These are phyloP conservation scores for Pyrenophora tritici-repentis DNA, from an alignment of 2,329 filamentous ascomycete species.

Conservation along the genomic window DNA sequence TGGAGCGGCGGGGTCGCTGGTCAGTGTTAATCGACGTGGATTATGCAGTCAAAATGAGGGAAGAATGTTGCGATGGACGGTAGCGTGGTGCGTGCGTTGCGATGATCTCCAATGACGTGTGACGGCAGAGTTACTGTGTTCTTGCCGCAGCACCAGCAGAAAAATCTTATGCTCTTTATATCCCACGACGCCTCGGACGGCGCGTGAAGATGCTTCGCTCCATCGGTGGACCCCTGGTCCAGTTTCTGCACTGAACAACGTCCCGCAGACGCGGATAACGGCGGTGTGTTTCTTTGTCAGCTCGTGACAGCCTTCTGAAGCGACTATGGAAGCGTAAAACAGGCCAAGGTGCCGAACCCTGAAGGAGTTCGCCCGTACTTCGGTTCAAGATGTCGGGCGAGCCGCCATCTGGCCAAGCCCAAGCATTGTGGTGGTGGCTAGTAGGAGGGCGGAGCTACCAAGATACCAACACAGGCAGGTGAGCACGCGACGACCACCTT, in stretches of 20 bases:
- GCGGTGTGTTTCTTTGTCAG: slow-evolving; percentile 12
- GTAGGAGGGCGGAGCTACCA: not conserved
- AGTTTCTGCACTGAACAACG: slow-evolving; percentile 7
- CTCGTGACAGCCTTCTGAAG: slow-evolving; percentile 5
- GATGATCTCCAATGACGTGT: slow-evolving; percentile 17
- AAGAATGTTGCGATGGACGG: slow-evolving; percentile 11
- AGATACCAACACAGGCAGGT: slow-evolving; percentile 16
- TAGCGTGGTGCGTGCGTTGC: slow-evolving; percentile 24
- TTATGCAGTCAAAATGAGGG: not conserved
- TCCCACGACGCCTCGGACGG: slow-evolving; percentile 10
- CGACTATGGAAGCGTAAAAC: slow-evolving; percentile 1
- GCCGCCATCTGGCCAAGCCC: slow-evolving; percentile 1
- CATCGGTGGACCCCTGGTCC: slow-evolving; percentile 16
- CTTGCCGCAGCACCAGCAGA: not conserved
- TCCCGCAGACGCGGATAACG: slow-evolving; percentile 18
- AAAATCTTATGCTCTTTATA: slow-evolving; percentile 7
- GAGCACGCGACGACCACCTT: slow-evolving; percentile 32
- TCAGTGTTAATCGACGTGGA: slow-evolving; percentile 25
- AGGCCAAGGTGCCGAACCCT: not conserved
- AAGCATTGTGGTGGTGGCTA: not conserved
- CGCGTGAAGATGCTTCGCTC: slow-evolving; percentile 12
- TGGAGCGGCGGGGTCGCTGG: slow-evolving; percentile 29
- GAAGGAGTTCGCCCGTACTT: not conserved
- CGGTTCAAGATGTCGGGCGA: not conserved
- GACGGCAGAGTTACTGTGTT: slow-evolving; percentile 18